Conservation (phyloP, 352 stramenopile species). For the Globisporangium nunn region DNA sequence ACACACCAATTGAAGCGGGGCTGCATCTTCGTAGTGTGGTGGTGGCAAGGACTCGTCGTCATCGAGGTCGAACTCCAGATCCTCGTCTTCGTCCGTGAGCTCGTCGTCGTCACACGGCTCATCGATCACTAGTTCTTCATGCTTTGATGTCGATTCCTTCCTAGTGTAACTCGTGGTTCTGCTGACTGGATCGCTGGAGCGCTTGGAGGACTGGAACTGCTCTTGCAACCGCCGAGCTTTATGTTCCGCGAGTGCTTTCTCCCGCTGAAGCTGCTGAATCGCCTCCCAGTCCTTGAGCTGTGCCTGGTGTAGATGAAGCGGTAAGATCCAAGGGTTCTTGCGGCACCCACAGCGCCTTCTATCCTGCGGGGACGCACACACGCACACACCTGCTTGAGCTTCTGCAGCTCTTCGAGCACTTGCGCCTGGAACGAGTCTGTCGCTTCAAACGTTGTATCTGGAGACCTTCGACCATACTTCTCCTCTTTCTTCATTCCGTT, state of each 20-base stretch:
- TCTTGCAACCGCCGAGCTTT: slow-evolving; percentile 21
- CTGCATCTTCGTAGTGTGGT: slow-evolving; percentile 9
- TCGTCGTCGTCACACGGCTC: slow-evolving; percentile 9
- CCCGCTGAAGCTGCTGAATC: slow-evolving; percentile 24
- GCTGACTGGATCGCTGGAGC: not conserved
- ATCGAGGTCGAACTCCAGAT: slow-evolving; percentile 8
- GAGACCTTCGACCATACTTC: not conserved
- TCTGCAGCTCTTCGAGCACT: slow-evolving; percentile 40
- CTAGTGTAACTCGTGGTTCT: not conserved
- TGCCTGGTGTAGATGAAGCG: slow-evolving; percentile 17
- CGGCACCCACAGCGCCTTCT: not conserved
- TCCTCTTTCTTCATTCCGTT: not conserved
- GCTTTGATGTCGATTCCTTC: not conserved
- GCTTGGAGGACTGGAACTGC: slow-evolving; percentile 6
- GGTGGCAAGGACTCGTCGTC: slow-evolving; percentile 15
- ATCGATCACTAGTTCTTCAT: slow-evolving; percentile 9
- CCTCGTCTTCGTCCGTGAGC: slow-evolving; percentile 3
- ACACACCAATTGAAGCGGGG: slow-evolving; percentile 1
- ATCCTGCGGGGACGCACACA: slow-evolving; percentile 8
- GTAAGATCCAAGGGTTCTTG: not conserved
- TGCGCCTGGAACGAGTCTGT: slow-evolving; percentile 32
- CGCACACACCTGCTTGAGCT: slow-evolving; percentile 37
- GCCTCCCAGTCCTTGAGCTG: slow-evolving; percentile 29
- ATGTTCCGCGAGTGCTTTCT: slow-evolving; percentile 28
- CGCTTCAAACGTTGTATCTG: not conserved